Base-by-base conservation (phyloP, 805 yeast species). In the Isabelozyma pseudorhagii region DNA sequence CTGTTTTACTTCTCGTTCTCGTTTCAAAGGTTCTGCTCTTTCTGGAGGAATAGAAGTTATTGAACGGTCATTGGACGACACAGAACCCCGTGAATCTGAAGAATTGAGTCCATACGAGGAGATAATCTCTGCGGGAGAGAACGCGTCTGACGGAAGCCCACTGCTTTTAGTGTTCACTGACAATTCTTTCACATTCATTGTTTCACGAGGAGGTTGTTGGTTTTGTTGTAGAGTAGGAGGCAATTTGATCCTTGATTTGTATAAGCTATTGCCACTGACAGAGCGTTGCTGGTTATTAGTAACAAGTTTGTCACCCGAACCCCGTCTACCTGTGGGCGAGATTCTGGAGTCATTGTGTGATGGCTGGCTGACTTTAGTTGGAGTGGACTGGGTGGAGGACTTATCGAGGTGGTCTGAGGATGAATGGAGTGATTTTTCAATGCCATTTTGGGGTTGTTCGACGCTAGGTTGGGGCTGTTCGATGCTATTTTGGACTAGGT, bases 221-320 rank as follows among this genome's bases (percentile, higher is more conserved):
- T 28, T 14, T 31, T 42, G 44, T 42, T 49, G 58, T 36, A 66
- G 49, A 3, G 68, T 54, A 6, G 64, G 59, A 7, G 73, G 74
- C 31, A 69, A 53, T 50, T 64, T 68, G 41, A 68, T 66, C 41
- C 73, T 54, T 8, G 71, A 61, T 45, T 66, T 65, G 52, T 66
- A 67, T 6, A 62, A 61, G 40, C 69, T 66, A 36, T 64, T 52
- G 13, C 50, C 51, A 40, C 64, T 60, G 17, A 45, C 52, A 49
- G 59, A 58, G 41, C 55, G 53, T n/a, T 54, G 54, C 39, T 53
- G 55, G 38, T 34, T 46, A 11, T 13, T 13, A 13, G 36, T 8
- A 2, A 31, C 36, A 13, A 8, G n/a, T 13, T 31, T 31, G 36
- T 31, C 36, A 3, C 36, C 36, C 5, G 36, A 31, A 1, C 36